Conservation (phyloP, 2,329 filamentous ascomycete species). For the Neurospora sp. region DNA sequence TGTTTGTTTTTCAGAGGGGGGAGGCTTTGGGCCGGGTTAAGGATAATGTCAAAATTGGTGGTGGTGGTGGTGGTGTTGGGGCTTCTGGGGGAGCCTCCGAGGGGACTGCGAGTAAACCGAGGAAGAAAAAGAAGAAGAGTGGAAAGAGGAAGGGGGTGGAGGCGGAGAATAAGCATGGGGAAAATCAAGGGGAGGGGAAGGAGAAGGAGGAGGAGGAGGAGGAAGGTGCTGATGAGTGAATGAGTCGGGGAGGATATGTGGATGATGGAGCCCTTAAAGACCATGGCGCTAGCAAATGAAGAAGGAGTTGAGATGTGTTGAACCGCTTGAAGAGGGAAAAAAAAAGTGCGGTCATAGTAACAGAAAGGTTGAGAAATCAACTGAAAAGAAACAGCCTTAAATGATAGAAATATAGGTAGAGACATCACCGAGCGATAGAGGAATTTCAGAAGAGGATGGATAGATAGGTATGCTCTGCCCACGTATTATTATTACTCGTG, state of each 20-base stretch:
- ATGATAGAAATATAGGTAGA: neutral
- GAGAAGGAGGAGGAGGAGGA: neutral
- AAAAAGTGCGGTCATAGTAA: neutral
- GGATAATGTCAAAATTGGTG: neutral
- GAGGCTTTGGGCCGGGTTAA: slow-evolving; percentile 9
- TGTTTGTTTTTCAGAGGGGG: slow-evolving; percentile 55
- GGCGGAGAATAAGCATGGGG: neutral
- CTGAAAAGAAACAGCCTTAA: neutral
- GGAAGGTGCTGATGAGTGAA: neutral
- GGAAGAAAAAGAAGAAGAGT: neutral
- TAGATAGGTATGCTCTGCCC: neutral
- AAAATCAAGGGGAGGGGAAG: neutral
- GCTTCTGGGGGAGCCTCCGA: neutral
- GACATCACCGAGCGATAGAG: neutral
- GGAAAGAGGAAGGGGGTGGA: neutral
- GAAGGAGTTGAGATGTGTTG: neutral
- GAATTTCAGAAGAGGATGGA: neutral
- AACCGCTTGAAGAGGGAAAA: neutral
- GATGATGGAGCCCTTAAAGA: neutral
- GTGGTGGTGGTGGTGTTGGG: neutral
- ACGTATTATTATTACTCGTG: neutral
- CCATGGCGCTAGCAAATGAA: neutral
- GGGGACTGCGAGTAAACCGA: neutral
- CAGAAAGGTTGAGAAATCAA: neutral
- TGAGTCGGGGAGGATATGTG: neutral